Evolutionary conservation across 139 green algal genomes (phyloP).

Genomic region (Chlamydomonas sp.): DNA sequence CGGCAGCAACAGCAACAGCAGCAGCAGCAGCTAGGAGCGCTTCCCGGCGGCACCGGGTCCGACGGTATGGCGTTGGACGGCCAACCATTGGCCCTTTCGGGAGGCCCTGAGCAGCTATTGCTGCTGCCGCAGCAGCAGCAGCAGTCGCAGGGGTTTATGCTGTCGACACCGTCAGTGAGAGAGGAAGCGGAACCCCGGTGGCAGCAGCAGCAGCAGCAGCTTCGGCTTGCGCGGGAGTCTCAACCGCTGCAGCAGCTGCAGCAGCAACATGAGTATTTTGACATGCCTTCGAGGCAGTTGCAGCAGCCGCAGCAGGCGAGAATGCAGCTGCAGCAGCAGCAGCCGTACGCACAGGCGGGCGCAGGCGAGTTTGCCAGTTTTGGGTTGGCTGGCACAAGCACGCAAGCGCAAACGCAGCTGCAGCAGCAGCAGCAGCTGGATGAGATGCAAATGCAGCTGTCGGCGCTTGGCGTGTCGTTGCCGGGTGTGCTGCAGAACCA

Average conservation of each 20-base stretch:
- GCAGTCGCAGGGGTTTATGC: neutral
- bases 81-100: neutral
- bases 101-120: neutral
- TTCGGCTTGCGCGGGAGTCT: neutral
- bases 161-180: neutral
- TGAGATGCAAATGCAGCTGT: no score
- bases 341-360: no score
- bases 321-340: no score
- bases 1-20: neutral
- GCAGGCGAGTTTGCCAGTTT: no score
- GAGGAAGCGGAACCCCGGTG: neutral
- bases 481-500: no score
- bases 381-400: no score
- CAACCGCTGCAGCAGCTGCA: neutral
- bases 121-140: neutral
- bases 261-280: neutral
- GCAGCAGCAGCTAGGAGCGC: neutral
- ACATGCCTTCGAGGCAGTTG: neutral
- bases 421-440: no score
- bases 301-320: no score
- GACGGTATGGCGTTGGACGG: neutral
- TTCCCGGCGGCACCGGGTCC: neutral
- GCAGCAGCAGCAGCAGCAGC: constrained; percentile 7
- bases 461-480: no score
- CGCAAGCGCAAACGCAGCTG: no score